Conservation (phyloP, 306 rosid species). For the Quercus engelmannii region DNA sequence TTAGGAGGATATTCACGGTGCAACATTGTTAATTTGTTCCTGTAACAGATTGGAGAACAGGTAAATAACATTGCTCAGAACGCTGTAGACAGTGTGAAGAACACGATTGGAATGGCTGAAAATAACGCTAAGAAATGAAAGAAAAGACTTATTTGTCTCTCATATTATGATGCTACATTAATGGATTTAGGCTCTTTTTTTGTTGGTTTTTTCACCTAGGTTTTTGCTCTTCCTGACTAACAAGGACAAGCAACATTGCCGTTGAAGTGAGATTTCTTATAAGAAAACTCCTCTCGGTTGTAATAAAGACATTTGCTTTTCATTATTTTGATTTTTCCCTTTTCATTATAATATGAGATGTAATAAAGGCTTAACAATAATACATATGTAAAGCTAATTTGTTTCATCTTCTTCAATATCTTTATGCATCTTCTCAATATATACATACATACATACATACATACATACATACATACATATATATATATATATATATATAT, state of each 20-base stretch:
- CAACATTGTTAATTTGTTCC: no score
- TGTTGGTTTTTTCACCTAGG: background rate
- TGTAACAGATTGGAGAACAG: no score
- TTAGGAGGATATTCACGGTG: no score
- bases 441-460: no score
- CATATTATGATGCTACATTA: background rate
- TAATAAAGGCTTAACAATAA: slow-evolving; percentile 7
- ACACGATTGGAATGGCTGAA: no score
- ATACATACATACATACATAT: no score
- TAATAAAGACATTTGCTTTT: slow-evolving; percentile 14
- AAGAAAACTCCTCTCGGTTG: background rate
- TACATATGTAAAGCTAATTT: background rate
- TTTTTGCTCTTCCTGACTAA: slow-evolving; percentile 23
- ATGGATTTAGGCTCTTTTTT: slow-evolving; percentile 20
- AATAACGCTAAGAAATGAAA: slow-evolving; percentile 24
- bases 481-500: no score
- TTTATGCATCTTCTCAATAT: background rate
- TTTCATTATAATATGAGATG: background rate
- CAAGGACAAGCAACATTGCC: slow-evolving; percentile 23
- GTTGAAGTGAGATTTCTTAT: background rate
- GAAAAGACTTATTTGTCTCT: background rate
- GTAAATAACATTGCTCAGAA: no score
- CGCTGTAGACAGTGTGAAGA: no score
- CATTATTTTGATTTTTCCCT: background rate
- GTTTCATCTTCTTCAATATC: background rate